Evolutionary conservation across 2,329 filamentous ascomycete genomes (phyloP), one percentile per base, ranked within the genome.

Genomic region (Neofusicoccum kwambonambiense): DNA sequence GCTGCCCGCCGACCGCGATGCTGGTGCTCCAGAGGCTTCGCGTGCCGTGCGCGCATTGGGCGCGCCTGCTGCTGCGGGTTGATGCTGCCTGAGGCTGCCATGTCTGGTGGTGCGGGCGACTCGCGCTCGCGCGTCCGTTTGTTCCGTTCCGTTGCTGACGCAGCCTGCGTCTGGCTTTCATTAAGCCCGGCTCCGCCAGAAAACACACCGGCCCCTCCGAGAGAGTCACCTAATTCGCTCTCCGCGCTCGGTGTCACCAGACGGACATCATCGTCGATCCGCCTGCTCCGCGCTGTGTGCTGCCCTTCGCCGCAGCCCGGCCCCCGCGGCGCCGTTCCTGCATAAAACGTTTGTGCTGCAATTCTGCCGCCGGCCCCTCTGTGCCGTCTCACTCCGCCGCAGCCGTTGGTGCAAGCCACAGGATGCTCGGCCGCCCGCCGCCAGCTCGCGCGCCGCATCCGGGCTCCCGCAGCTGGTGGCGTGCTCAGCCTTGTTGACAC

Each of bases 161-260:
- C 56, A 60, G 56, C 52, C 42, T 27, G 56, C 31, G 56, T 60
- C 42, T 60, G 56, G 56, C 31, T n/a, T 60, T 60, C 56, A 60
- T 60, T 60, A 45, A 31, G 37, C 47, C 47, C 47, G 47, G 15
- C 47, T 51, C 22, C 47, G 15, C 27, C 51, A 56, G 13, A 51
- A 17, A 27, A 22, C 17, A 12, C 27, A 3, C 12, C 47, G 45
- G 17, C 3, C 47, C 12, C 11, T 8, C 22, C 47, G 22, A 34
- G 47, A 51, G 27, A 51, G 50, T 15, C 50, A 52, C 50, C 50
- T 37, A 47, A 60, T 60, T 31, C 56, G 56, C 54, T 45, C 22
- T n/a, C 34, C 37, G 13, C 6, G 52, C 22, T n/a, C 41, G 27
- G 9, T 7, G 22, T 37, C 50, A 22, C 19, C 52, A 31, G 52